Evolutionary conservation across 139 green algal genomes (phyloP).

Genomic region (Coelastrella sp.): DNA sequence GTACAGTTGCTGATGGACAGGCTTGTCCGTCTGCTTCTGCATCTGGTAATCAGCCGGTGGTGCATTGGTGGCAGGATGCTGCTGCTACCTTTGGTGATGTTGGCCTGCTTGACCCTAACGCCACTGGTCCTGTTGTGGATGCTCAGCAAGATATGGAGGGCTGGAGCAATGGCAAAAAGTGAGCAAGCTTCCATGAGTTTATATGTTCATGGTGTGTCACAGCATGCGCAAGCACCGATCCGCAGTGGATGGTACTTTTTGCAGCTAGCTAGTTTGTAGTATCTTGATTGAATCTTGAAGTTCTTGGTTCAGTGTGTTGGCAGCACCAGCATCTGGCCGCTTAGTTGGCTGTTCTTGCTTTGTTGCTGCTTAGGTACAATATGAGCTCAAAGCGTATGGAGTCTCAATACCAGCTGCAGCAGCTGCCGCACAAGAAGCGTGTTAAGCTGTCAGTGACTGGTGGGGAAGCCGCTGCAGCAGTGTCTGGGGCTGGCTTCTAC

Average conservation of each 20-base stretch:
- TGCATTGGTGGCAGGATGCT: constrained; percentile 50
- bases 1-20: not conserved
- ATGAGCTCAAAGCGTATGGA: not conserved
- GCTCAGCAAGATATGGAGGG: too few species aligned
- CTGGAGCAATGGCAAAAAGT: too few species aligned
- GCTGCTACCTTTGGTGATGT: constrained; percentile 35
- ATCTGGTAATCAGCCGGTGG: not conserved
- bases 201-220: too few species aligned
- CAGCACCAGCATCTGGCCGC: too few species aligned
- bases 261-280: too few species aligned
- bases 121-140: not conserved
- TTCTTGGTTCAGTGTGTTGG: too few species aligned
- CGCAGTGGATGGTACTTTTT: too few species aligned
- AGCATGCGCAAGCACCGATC: too few species aligned
- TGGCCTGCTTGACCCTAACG: constrained; percentile 32
- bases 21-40: not conserved
- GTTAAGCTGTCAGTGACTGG: not conserved
- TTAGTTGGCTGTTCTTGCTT: not conserved
- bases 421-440: constrained; percentile 27
- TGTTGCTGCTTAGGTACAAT: not conserved
- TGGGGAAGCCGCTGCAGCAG: constrained; percentile 3
- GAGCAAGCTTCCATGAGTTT: too few species aligned
- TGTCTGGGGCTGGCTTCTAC: too few species aligned
- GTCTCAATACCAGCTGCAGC: constrained; percentile 16
- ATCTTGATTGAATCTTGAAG: too few species aligned